Evolutionary conservation across 257 asterid genomes (phyloP).

Genomic region (Leptodermis oblonga): DNA sequence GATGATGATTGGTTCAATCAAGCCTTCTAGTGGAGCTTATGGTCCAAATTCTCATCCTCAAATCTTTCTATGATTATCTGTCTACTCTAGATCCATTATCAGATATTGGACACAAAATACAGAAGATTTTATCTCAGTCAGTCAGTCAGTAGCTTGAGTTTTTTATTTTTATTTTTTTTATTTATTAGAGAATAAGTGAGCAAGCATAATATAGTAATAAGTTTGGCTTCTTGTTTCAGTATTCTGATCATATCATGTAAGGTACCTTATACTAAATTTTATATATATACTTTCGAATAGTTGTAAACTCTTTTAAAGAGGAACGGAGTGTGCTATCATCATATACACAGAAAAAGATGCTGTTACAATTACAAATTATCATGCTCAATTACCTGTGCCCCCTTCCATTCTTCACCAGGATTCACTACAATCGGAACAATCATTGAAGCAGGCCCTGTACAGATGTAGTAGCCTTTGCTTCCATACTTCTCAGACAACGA

Average conservation of each 20-base stretch:
- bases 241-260: background rate
- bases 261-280: no score
- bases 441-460: conserved; percentile 78
- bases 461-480: conserved; percentile 53
- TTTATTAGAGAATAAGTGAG: no score
- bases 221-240: background rate
- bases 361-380: conserved; percentile 49
- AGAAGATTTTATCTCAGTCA: no score
- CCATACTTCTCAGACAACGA: conserved; percentile 50
- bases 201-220: background rate
- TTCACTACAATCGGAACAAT: conserved; percentile 58
- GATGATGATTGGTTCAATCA: no score
- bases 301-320: no score
- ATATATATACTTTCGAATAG: background rate
- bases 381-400: conserved; percentile 85
- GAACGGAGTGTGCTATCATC: background rate
- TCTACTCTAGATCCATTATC: no score
- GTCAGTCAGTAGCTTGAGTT: no score
- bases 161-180: no score
- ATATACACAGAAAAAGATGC: background rate
- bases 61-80: no score
- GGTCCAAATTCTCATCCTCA: no score
- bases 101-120: no score
- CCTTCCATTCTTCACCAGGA: conserved; percentile 91
- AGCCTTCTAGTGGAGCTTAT: no score